phyloP scores from a whole-genome alignment of 176 grass and related monocot genomes.

The Pontederia crassipes region DNA sequence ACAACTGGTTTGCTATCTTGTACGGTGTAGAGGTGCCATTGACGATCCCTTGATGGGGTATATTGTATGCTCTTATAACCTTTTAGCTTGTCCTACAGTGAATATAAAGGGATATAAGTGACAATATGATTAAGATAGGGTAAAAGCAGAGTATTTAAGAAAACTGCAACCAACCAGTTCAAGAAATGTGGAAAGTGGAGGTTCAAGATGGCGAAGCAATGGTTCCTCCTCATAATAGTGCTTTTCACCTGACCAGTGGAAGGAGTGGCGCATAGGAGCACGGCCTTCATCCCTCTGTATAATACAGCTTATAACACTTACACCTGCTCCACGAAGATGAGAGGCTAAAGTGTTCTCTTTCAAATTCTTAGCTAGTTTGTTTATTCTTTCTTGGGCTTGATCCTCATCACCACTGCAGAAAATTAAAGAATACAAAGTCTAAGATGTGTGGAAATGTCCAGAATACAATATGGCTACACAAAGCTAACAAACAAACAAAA shows the following conservation, averaged over 20 bases:
- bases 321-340: constrained; percentile 56
- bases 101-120: constrained; percentile 10
- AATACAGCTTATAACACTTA: constrained; percentile 84
- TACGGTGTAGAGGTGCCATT: constrained; percentile 96
- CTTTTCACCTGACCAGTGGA: constrained; percentile 78
- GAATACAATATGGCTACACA: too few species aligned
- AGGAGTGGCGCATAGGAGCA: constrained; percentile 90
- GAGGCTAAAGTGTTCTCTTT: constrained; percentile 68
- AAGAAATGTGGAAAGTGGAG: constrained; percentile 88
- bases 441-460: neutral
- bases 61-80: constrained; percentile 83
- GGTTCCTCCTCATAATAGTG: constrained; percentile 90
- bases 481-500: too few species aligned
- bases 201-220: constrained; percentile 88
- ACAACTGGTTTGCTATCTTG: constrained; percentile 44
- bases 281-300: constrained; percentile 99
- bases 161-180: constrained; percentile 61
- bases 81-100: constrained; percentile 70
- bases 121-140: neutral
- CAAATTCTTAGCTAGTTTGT: constrained; percentile 91
- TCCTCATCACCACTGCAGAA: constrained; percentile 90
- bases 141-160: neutral
- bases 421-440: constrained; percentile 5
- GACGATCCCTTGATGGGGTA: constrained; percentile 85
- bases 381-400: constrained; percentile 94